A percentile compares a stretch with the other conserved stretches of the same genome.
phyloP scores from a whole-genome alignment of 2,329 filamentous ascomycete species.

The Zymoseptoria passerinii region DNA sequence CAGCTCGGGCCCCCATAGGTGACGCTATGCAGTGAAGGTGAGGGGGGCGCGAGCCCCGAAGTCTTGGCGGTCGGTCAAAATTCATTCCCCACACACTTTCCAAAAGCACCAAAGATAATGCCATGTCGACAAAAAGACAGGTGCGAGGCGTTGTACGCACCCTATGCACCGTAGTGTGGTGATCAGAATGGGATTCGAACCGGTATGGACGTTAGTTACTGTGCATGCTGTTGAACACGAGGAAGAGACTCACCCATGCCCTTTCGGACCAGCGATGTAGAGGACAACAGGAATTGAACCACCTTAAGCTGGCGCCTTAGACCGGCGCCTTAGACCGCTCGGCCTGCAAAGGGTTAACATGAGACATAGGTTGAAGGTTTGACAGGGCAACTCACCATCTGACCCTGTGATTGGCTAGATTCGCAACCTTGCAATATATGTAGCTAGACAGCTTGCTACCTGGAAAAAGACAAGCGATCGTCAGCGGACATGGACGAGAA shows the following conservation, averaged over 20 bases:
- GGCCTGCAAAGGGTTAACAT: background rate
- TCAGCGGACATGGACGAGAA: background rate
- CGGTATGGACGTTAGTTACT: background rate
- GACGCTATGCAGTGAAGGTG: too few species aligned
- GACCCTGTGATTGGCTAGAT: background rate
- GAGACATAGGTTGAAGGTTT: too few species aligned
- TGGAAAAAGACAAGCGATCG: too few species aligned
- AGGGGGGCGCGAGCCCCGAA: background rate
- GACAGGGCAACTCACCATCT: background rate
- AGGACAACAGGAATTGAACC: background rate
- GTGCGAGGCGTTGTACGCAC: too few species aligned
- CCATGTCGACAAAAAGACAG: background rate
- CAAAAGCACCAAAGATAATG: background rate
- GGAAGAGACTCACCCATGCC: too few species aligned
- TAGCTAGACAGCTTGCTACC: too few species aligned
- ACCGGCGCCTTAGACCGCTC: constrained; percentile 1
- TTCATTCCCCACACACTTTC: background rate
- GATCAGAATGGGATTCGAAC: constrained; percentile 2
- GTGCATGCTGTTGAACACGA: too few species aligned
- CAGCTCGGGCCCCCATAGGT: too few species aligned
- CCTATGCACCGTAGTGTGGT: background rate
- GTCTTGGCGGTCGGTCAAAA: background rate
- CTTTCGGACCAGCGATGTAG: background rate
- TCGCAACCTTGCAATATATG: too few species aligned
- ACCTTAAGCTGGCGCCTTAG: background rate